Percentiles rank a stretch among this genome's conserved stretches.
Evolutionary conservation across 257 asterid species (phyloP).

Genomic region (Ophiorrhiza pumila): DNA sequence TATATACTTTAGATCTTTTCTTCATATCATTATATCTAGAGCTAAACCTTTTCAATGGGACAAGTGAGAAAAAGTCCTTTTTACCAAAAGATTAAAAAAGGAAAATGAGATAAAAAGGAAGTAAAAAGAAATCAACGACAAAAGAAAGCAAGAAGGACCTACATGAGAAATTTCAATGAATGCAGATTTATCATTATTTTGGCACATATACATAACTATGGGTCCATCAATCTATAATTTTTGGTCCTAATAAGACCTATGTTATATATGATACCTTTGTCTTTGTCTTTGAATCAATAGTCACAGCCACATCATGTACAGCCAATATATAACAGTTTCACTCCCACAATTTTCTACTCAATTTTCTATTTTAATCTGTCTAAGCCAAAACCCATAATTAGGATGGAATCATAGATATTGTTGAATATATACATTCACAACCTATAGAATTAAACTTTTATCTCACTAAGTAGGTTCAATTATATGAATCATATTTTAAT

Average conservation of each 20-base stretch:
- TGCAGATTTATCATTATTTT: not conserved
- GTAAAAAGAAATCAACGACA: not conserved
- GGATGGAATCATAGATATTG: too few species aligned
- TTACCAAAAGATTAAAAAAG: not conserved
- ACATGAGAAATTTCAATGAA: not conserved
- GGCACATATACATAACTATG: not conserved
- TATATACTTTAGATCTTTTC: too few species aligned
- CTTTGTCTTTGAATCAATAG: slow-evolving; percentile 12
- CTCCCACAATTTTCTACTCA: not conserved
- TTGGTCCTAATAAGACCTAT: not conserved
- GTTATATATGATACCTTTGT: not conserved
- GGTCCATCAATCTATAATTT: not conserved
- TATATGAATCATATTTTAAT: too few species aligned
- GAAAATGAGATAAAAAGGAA: not conserved
- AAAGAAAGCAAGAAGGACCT: not conserved
- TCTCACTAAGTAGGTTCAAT: too few species aligned
- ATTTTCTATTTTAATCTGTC: not conserved
- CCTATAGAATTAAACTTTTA: too few species aligned
- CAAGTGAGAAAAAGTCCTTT: not conserved
- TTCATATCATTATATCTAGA: too few species aligned
- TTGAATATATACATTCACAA: too few species aligned
- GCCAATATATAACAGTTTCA: not conserved
- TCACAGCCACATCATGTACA: not conserved
- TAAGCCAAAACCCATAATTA: too few species aligned
- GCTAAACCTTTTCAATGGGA: too few species aligned